These are phyloP conservation scores for Cicer yamashitae DNA, from an alignment of 306 rosid species.

Conservation along the genomic window DNA sequence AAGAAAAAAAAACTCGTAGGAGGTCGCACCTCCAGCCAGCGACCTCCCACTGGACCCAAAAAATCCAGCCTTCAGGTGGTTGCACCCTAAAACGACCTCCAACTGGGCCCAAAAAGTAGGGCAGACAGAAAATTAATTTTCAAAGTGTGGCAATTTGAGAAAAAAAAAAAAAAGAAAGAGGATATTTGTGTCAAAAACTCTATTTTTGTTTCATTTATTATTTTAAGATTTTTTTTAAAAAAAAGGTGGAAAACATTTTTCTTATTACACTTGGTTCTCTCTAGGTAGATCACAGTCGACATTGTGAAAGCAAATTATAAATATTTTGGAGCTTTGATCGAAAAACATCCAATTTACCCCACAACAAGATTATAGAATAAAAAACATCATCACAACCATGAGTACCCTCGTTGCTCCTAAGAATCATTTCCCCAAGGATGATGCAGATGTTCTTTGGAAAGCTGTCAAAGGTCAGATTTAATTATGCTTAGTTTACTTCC, in stretches of 20 bases:
- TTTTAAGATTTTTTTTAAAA: not conserved
- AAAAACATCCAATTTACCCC: not conserved
- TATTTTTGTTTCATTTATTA: not conserved
- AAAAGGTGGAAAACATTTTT: not conserved
- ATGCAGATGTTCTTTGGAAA: conserved; percentile 61
- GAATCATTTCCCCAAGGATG: conserved; percentile 51
- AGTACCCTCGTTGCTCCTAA: conserved; percentile 52
- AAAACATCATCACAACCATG: conserved; percentile 41
- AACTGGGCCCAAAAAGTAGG: too few species aligned
- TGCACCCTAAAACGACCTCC: too few species aligned
- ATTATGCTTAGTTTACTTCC: not conserved
- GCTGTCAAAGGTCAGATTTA: conserved; percentile 51
- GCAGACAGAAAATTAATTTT: too few species aligned
- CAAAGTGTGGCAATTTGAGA: too few species aligned
- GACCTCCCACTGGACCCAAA: too few species aligned
- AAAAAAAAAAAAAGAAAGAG: too few species aligned
- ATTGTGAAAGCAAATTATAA: not conserved
- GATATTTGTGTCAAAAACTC: too few species aligned
- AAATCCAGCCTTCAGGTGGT: too few species aligned
- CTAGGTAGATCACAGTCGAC: not conserved
- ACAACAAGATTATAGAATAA: not conserved
- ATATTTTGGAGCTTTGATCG: not conserved
- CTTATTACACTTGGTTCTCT: not conserved
- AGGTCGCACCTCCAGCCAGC: too few species aligned
- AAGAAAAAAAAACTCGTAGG: too few species aligned